Evolutionary conservation across 306 rosid species (phyloP).

Genomic region (Amphicarpaea edgeworthii): DNA sequence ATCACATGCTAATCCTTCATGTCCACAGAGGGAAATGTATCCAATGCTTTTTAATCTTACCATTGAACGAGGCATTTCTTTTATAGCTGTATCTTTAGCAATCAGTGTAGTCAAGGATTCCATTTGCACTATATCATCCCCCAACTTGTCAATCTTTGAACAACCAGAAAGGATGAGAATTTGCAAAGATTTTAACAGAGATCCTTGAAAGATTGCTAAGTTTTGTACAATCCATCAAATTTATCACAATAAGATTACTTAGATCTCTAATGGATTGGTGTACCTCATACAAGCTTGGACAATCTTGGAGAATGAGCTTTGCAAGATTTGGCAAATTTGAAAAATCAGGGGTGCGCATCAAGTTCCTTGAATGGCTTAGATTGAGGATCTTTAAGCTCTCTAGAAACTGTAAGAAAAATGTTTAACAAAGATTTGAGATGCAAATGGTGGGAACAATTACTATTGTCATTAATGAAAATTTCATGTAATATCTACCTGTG

Average conservation of each 20-base stretch:
- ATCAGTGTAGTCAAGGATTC: conserved; percentile 49
- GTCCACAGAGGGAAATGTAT: conserved; percentile 44
- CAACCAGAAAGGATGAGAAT: conserved; percentile 57
- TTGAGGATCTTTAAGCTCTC: conserved; percentile 44
- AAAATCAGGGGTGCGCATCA: conserved; percentile 49
- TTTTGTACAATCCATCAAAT: conserved; percentile 38
- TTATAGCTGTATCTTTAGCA: conserved; percentile 48
- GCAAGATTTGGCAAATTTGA: conserved; percentile 2
- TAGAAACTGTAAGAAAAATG: conserved; percentile 19
- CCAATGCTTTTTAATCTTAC: conserved; percentile 28
- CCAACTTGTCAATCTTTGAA: conserved; percentile 36
- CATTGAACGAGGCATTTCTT: conserved; percentile 40
- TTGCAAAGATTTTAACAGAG: conserved; percentile 46
- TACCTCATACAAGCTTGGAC: conserved; percentile 38
- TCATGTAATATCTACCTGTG: too few relatives aligned
- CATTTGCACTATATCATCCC: conserved; percentile 52
- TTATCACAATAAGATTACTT: not conserved
- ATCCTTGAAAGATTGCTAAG: conserved; percentile 32
- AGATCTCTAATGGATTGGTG: conserved; percentile 50
- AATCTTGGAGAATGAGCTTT: conserved; percentile 12
- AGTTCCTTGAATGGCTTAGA: conserved; percentile 36
- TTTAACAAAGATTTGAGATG: not conserved
- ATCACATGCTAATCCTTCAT: conserved; percentile 41
- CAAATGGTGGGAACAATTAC: not conserved
- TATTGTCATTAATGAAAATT: not conserved